phyloP scores from a whole-genome alignment of 345 rosid species.

The Bruguiera sexangula region DNA sequence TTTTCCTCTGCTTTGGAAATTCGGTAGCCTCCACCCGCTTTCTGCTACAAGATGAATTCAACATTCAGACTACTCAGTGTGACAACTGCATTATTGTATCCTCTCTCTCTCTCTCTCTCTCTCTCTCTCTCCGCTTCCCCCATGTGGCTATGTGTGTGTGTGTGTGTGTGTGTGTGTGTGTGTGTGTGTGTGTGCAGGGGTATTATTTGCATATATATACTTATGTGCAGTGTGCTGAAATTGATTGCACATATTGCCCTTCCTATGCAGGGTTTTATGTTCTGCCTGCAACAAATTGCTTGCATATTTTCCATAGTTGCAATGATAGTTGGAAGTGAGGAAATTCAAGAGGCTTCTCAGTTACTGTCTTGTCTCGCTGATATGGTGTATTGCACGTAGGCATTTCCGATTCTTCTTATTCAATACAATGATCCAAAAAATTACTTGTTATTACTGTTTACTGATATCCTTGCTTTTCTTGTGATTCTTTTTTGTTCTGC shows the following conservation, averaged over 20 bases:
- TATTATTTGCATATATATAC: not conserved
- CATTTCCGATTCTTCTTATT: not conserved
- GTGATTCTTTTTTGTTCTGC: constrained; percentile 17
- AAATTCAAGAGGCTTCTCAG: constrained; percentile 80
- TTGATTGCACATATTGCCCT: constrained; percentile 11
- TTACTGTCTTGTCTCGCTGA: constrained; percentile 71
- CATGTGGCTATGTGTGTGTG: not conserved
- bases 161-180: too few species aligned
- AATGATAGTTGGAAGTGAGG: constrained; percentile 86
- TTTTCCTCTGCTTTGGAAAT: constrained; percentile 81
- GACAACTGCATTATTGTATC: constrained; percentile 96
- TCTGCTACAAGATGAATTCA: constrained; percentile 94
- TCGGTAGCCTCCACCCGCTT: constrained; percentile 98
- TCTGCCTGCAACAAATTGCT: constrained; percentile 93
- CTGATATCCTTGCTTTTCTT: constrained; percentile 19
- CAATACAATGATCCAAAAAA: constrained; percentile 1
- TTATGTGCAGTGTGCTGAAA: not conserved
- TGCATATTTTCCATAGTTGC: constrained; percentile 95
- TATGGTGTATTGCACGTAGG: constrained; percentile 96
- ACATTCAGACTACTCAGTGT: constrained; percentile 93
- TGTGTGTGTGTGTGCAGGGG: not conserved
- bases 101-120: constrained; percentile 13
- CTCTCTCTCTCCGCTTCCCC: not conserved
- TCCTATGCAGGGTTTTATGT: constrained; percentile 81
- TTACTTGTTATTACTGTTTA: not conserved